Evolutionary conservation across 2,329 filamentous ascomycete species (phyloP).

Genomic region (Parastagonospora nodorum): DNA sequence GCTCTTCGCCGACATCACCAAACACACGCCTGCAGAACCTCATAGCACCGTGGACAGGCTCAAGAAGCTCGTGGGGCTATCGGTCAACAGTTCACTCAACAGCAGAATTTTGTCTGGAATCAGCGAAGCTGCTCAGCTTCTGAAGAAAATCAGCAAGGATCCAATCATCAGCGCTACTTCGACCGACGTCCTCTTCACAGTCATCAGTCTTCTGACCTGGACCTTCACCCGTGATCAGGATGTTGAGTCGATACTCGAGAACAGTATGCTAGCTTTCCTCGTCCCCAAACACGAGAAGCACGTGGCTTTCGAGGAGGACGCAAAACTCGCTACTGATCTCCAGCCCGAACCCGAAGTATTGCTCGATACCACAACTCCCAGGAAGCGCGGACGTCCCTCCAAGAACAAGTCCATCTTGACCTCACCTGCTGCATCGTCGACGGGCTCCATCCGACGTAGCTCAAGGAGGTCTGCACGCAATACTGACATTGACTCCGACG

Average conservation of each 20-base stretch:
- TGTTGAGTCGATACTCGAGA: slow-evolving; percentile 55
- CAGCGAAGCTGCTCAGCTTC: slow-evolving; percentile 42
- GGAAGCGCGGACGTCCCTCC: slow-evolving; percentile 33
- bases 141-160: slow-evolving; percentile 59
- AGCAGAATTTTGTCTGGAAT: slow-evolving; percentile 35
- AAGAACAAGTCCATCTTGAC: slow-evolving; percentile 27
- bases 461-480: slow-evolving; percentile 18
- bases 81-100: slow-evolving; percentile 46
- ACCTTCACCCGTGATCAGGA: slow-evolving; percentile 60
- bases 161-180: slow-evolving; percentile 62
- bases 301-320: slow-evolving; percentile 24
- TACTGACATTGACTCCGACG: slow-evolving; percentile 26
- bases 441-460: slow-evolving; percentile 24
- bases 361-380: slow-evolving; percentile 22
- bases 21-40: slow-evolving; percentile 55
- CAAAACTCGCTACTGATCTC: not conserved
- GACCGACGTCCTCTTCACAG: slow-evolving; percentile 64
- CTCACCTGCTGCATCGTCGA: slow-evolving; percentile 11
- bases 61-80: slow-evolving; percentile 48
- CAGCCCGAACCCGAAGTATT: slow-evolving; percentile 5
- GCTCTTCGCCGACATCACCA: slow-evolving; percentile 51
- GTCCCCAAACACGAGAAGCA: slow-evolving; percentile 34
- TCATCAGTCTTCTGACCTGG: slow-evolving; percentile 61
- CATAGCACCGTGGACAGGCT: slow-evolving; percentile 44
- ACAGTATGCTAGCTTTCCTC: slow-evolving; percentile 37